Evolutionary conservation across 2,329 filamentous ascomycete species (phyloP).

Genomic region (Phialocephala subalpina): DNA sequence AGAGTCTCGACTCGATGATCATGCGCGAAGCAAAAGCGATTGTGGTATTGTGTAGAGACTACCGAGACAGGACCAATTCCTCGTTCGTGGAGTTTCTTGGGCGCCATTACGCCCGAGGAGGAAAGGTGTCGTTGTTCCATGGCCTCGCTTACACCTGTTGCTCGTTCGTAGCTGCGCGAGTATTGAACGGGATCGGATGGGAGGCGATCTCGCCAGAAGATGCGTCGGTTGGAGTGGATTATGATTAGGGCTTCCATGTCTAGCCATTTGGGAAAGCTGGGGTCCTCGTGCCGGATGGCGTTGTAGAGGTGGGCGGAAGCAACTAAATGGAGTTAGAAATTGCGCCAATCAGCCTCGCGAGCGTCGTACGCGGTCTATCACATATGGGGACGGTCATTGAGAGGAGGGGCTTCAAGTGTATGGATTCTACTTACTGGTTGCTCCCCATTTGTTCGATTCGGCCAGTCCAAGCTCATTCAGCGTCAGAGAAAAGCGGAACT

Average conservation of each 20-base stretch:
- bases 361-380: too few relatives aligned
- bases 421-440: slow-evolving; percentile 8
- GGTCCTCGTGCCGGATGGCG: slow-evolving; percentile 23
- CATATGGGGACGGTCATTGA: too few relatives aligned
- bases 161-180: slow-evolving; percentile 18
- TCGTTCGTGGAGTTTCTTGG: neutral
- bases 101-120: neutral
- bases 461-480: slow-evolving; percentile 26
- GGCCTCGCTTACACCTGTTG: slow-evolving; percentile 18
- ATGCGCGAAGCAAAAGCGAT: slow-evolving; percentile 10
- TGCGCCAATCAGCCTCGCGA: neutral
- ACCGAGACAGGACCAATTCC: slow-evolving; percentile 22
- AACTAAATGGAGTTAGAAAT: slow-evolving; percentile 5
- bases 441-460: slow-evolving; percentile 20
- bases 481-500: slow-evolving; percentile 26
- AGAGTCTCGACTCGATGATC: slow-evolving; percentile 3
- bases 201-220: slow-evolving; percentile 20
- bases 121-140: slow-evolving; percentile 4
- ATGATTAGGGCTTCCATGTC: slow-evolving; percentile 32
- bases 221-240: slow-evolving; percentile 23
- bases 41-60: slow-evolving; percentile 9
- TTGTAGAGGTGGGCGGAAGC: slow-evolving; percentile 31
- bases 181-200: slow-evolving; percentile 13
- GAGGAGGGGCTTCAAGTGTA: too few relatives aligned
- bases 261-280: slow-evolving; percentile 21